Conservation (phyloP, 108 stramenopile genomes). For the Nitzschia sp. region DNA sequence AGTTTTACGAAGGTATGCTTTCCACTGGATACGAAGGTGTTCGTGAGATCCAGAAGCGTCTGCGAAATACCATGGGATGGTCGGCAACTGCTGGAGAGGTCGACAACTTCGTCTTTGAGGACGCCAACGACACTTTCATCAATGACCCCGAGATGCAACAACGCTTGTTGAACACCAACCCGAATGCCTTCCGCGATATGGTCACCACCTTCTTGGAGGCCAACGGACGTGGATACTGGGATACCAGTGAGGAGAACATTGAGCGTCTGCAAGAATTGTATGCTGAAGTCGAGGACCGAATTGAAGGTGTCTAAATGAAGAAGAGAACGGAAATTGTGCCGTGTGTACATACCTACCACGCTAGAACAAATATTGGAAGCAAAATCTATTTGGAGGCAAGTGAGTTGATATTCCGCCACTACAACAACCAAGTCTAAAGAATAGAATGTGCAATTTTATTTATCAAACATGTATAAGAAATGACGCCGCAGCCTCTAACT, state of each 20-base stretch:
- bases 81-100: conserved; percentile 97
- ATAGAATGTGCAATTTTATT: neutral
- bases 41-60: conserved; percentile 96
- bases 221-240: conserved; percentile 96
- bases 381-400: conserved; percentile 11
- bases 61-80: conserved; percentile 98
- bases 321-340: neutral
- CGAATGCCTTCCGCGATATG: conserved; percentile 97
- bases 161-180: conserved; percentile 93
- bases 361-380: neutral
- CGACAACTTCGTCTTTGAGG: conserved; percentile 98
- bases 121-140: conserved; percentile 95
- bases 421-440: conserved; percentile 15
- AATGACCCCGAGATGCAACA: conserved; percentile 95
- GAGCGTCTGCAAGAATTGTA: conserved; percentile 95
- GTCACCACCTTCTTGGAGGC: conserved; percentile 97
- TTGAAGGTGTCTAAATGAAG: conserved; percentile 89
- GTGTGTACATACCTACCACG: neutral
- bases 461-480: too few relatives aligned
- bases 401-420: conserved; percentile 21
- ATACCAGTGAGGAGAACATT: conserved; percentile 93
- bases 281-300: conserved; percentile 96
- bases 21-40: conserved; percentile 96
- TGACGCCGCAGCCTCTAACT: neutral
- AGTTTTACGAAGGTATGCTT: conserved; percentile 98